Evolutionary conservation across 2,329 filamentous ascomycete genomes (phyloP), one percentile per base, ranked within the genome.

Genomic region (Fusarium sp.): DNA sequence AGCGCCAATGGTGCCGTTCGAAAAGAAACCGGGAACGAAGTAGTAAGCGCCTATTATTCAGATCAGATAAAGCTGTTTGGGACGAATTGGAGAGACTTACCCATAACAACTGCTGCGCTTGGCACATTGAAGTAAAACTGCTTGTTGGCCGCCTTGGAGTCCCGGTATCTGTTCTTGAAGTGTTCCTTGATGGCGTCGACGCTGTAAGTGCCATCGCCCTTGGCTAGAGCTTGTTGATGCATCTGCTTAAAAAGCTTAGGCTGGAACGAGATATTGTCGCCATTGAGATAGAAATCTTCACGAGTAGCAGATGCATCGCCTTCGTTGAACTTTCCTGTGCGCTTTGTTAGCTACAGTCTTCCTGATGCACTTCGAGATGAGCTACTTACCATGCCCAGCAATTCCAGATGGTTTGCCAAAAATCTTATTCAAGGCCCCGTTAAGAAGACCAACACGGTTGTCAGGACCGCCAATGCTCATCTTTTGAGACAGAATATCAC

Each of bases 11-110:
- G 63, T 66, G 1, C 63, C 63, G 10, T 66, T 66, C 9, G 63
- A 66, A 10, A 66, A 66, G 61, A 66, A 66, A 6, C 61, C 63
- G 11, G 63, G 63, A 9, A 66, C 18, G 11, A 66, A 66, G 7
- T 66, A 66, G n/a, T 66, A 62, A 1, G 63, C 61, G 4, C 27
- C 27, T 11, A 29, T 29, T 29, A 29, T 10, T 27, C 25, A 27
- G 25, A 27, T 27, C 10, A 27, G 25, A 27, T 6, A 27, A 27
- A 10, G 6, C 6, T 6, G 6, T 27, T 27, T 10, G 10, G 25
- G 25, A 27, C 10, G 10, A 10, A 27, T 27, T 10, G 25, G 10
- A 10, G 25, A 27, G 10, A 27, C 25, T 6, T 27, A 2, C 63
- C 63, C 61, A 66, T 66, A 2, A 66, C 63, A 11, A 66, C 63